These are phyloP conservation scores for Metschnikowia dekortorum DNA, from an alignment of 805 yeast species.

Conservation along the genomic window DNA sequence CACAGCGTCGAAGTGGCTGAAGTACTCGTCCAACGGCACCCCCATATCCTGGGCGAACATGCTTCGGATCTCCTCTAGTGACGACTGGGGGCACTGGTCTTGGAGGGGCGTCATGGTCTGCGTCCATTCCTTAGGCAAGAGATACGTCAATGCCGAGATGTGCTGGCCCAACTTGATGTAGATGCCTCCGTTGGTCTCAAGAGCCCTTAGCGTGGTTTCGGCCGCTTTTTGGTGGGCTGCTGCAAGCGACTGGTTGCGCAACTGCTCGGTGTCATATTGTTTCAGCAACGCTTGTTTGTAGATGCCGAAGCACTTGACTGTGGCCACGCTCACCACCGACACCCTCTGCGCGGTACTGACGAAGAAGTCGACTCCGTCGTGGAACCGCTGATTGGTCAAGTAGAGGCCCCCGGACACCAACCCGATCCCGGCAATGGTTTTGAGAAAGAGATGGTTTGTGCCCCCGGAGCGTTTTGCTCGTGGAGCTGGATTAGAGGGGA, in stretches of 20 bases:
- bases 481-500: background rate
- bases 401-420: constrained; percentile 23
- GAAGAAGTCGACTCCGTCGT: constrained; percentile 30
- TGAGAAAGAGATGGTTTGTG: background rate
- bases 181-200: constrained; percentile 85
- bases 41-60: constrained; percentile 73
- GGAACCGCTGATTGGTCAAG: constrained; percentile 34
- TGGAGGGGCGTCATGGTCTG: constrained; percentile 89
- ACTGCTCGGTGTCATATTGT: constrained; percentile 36
- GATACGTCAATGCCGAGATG: constrained; percentile 83
- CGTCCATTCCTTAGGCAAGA: constrained; percentile 93
- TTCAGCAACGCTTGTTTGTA: constrained; percentile 56
- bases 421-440: background rate
- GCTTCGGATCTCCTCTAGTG: constrained; percentile 59
- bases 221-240: constrained; percentile 78
- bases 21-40: constrained; percentile 52
- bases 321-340: constrained; percentile 63
- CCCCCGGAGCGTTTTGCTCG: background rate
- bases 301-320: constrained; percentile 64
- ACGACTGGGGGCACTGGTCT: constrained; percentile 81
- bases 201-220: constrained; percentile 66
- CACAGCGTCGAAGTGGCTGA: constrained; percentile 56
- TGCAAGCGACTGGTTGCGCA: constrained; percentile 49
- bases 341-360: constrained; percentile 45
- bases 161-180: constrained; percentile 96